Percentiles rank a stretch among this genome's conserved stretches.
Evolutionary conservation across 352 stramenopile species (phyloP).

Genomic region (Pythium periplocum): DNA sequence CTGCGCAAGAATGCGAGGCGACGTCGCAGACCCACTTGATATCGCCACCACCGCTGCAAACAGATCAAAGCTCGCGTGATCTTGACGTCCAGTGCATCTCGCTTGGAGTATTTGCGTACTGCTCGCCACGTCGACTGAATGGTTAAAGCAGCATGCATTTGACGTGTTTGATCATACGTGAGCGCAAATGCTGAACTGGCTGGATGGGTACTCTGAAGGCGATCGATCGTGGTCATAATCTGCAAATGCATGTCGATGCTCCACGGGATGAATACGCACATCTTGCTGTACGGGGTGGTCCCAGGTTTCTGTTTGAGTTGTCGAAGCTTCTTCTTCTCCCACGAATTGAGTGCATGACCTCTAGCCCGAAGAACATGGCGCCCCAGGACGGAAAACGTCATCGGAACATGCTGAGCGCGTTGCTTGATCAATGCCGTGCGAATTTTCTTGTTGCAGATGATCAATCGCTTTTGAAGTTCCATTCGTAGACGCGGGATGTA

Average conservation of each 20-base stretch:
- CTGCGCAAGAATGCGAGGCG: slow-evolving; percentile 44
- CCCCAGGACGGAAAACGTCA: neutral
- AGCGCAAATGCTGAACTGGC: slow-evolving; percentile 6
- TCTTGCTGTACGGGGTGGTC: slow-evolving; percentile 27
- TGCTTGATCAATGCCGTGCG: slow-evolving; percentile 20
- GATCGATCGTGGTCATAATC: slow-evolving; percentile 40
- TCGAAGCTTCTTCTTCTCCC: slow-evolving; percentile 1
- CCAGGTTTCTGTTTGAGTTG: neutral
- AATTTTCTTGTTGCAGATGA: slow-evolving; percentile 42
- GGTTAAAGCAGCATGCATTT: slow-evolving; percentile 31
- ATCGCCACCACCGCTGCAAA: slow-evolving; percentile 73
- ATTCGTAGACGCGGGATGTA: slow-evolving; percentile 38
- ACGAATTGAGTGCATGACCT: neutral
- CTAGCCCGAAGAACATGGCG: neutral
- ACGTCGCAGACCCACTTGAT: slow-evolving; percentile 29
- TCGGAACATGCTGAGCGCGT: neutral
- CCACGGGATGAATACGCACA: slow-evolving; percentile 65
- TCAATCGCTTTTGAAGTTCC: slow-evolving; percentile 37
- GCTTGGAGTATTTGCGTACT: slow-evolving; percentile 25
- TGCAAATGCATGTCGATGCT: slow-evolving; percentile 79
- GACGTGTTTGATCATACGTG: slow-evolving; percentile 45
- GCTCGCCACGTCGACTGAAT: slow-evolving; percentile 63
- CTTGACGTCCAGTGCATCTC: slow-evolving; percentile 43
- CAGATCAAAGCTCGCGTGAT: slow-evolving; percentile 48
- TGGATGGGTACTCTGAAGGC: too few relatives aligned